Evolutionary conservation across 208 protist species (phyloP), one percentile per base, ranked within the genome.

Genomic region (Borovskyia barvae): DNA sequence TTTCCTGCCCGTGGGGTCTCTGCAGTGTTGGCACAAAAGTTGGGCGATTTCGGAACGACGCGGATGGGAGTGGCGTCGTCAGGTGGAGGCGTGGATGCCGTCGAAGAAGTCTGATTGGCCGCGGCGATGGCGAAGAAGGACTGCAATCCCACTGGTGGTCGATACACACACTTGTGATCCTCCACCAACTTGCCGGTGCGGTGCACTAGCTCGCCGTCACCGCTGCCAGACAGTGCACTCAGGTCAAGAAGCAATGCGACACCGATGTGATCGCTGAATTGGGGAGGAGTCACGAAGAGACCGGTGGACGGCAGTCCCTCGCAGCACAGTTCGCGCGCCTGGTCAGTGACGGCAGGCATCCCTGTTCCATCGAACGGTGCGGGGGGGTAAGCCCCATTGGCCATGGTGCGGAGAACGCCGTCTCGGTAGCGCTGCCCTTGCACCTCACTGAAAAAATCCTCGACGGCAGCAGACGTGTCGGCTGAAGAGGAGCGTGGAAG

Each of bases 251-350:
- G 61, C 36, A 88, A 53, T 45, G 77, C 77, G 0, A 97, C 85
- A 5, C 85, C 88, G 49, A 89, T 82, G 70, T 97, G 92, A 61
- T 97, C 92, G 63, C 88, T 95, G 55, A 92, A 82, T 63, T 97
- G 85, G 11, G 92, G 92, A 4, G 89, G 85, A 0, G 92, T 94
- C 40, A 95, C 75, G 49, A 94, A 86, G 4, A 97, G 54, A 0
- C 92, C 92, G 0, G 89, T 93, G 9, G 83, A 80, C 15, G 83
- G 86, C 11, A 89, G 72, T 0, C 80, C 86, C 24, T 63, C 72
- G 48, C 84, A 90, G 28, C 60, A 69, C 26, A 78, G 50, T 29
- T 70, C 74, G 5, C 66, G 59, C 14, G 75, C 80, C 2, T 28
- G 20, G 26, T 68, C 63, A 5, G 26, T 52, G 22, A 95, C 43